Conservation (phyloP, 768 basidiomycete genomes). For the Tylopilus sp. region DNA sequence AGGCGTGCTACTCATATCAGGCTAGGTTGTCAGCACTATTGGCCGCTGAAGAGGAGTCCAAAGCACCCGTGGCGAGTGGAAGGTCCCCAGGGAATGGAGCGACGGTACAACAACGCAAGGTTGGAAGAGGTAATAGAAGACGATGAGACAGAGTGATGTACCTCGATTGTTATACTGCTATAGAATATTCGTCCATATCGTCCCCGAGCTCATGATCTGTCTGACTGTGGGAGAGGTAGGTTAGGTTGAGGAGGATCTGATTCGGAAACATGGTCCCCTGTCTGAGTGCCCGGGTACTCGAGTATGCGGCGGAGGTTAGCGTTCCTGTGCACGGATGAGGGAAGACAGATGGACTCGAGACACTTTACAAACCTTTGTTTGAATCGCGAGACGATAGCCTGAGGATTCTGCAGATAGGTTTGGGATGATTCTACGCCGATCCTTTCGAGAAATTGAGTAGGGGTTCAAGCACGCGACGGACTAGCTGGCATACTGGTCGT, state of each 20-base stretch:
- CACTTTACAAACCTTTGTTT: slow-evolving; percentile 53
- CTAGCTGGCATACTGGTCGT: slow-evolving; percentile 39
- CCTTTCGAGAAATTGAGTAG: slow-evolving; percentile 6
- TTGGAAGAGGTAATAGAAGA: slow-evolving; percentile 35
- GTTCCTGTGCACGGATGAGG: slow-evolving; percentile 39
- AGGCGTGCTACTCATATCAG: slow-evolving; percentile 3
- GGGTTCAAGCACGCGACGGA: neutral
- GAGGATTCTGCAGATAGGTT: slow-evolving; percentile 37
- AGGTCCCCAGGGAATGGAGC: slow-evolving; percentile 18
- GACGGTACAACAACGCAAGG: slow-evolving; percentile 31
- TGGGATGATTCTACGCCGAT: slow-evolving; percentile 28
- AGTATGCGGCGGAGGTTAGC: slow-evolving; percentile 53
- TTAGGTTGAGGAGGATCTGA: slow-evolving; percentile 12
- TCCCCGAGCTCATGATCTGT: neutral
- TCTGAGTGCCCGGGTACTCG: slow-evolving; percentile 40
- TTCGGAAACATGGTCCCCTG: slow-evolving; percentile 2
- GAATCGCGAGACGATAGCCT: slow-evolving; percentile 54
- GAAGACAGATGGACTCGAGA: neutral
- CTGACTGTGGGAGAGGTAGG: slow-evolving; percentile 5
- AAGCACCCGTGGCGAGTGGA: slow-evolving; percentile 21
- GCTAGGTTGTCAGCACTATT: slow-evolving; percentile 44
- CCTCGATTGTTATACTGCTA: slow-evolving; percentile 2
- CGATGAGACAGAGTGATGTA: slow-evolving; percentile 18
- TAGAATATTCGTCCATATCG: slow-evolving; percentile 2
- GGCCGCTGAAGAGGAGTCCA: slow-evolving; percentile 38